Evolutionary conservation across 2,329 filamentous ascomycete genomes (phyloP).

Genomic region (Shiraia bambusicola): DNA sequence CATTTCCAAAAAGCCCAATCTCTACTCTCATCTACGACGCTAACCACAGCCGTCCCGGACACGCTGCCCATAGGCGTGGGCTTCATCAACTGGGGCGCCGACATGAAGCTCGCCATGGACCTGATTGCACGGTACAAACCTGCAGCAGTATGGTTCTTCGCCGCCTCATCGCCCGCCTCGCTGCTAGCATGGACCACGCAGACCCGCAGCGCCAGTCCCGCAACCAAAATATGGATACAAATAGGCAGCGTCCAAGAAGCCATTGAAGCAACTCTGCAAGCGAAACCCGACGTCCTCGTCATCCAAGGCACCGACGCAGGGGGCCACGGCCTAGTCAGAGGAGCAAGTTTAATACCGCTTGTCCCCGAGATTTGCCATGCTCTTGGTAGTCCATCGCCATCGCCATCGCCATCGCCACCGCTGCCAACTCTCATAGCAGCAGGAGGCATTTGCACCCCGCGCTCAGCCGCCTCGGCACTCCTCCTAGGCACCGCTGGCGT

Average conservation of each 20-base stretch:
- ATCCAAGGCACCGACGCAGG: conserved; percentile 66
- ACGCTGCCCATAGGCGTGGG: conserved; percentile 60
- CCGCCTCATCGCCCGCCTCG: conserved; percentile 41
- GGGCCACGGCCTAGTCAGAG: conserved; percentile 60
- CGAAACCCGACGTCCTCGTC: conserved; percentile 59
- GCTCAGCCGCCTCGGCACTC: conserved; percentile 58
- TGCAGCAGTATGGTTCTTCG: conserved; percentile 68
- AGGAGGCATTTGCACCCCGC: conserved; percentile 61
- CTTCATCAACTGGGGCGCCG: conserved; percentile 59
- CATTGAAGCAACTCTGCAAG: conserved; percentile 49
- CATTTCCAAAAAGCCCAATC: conserved; percentile 29
- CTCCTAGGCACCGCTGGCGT: conserved; percentile 56
- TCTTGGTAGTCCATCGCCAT: conserved; percentile 30
- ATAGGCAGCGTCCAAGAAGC: conserved; percentile 62
- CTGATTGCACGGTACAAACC: conserved; percentile 57
- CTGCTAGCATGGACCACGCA: conserved; percentile 36
- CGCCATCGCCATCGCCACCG: no score
- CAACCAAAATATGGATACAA: conserved; percentile 60
- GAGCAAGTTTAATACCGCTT: conserved; percentile 57
- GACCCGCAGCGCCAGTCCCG: conserved; percentile 35
- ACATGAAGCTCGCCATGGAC: conserved; percentile 50
- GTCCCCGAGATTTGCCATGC: conserved; percentile 59
- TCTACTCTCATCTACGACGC: conserved; percentile 21
- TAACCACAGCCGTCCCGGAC: conserved; percentile 5
- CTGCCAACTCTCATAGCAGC: conserved; percentile 52